phyloP scores from a whole-genome alignment of 371 early-diverging fungal genomes.

The Fennellomyces sp. region DNA sequence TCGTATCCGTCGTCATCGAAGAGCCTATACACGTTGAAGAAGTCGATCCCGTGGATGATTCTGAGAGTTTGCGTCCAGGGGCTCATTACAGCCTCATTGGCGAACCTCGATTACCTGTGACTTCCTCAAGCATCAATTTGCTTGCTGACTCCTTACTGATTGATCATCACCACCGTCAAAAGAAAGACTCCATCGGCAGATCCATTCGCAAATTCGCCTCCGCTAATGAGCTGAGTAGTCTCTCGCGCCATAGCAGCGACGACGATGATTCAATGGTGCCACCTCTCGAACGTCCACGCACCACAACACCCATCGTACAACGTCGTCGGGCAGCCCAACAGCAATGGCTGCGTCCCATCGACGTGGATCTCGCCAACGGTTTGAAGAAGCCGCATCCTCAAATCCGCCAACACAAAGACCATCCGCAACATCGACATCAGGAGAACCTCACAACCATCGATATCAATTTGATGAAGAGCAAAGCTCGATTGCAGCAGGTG shows the following conservation, averaged over 20 bases:
- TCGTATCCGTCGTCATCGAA: slow-evolving; percentile 7
- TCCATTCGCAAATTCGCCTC: slow-evolving; percentile 25
- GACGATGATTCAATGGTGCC: neutral
- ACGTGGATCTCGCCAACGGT: slow-evolving; percentile 28
- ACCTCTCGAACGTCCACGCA: slow-evolving; percentile 14
- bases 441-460: slow-evolving; percentile 10
- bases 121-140: slow-evolving; percentile 13
- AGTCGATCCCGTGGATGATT: slow-evolving; percentile 11
- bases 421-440: neutral
- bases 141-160: too few species aligned
- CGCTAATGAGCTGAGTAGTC: slow-evolving; percentile 14
- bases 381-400: neutral
- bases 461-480: slow-evolving; percentile 10
- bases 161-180: neutral
- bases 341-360: slow-evolving; percentile 19
- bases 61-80: slow-evolving; percentile 9
- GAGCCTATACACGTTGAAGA: slow-evolving; percentile 12
- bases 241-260: slow-evolving; percentile 2
- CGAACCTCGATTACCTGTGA: slow-evolving; percentile 14
- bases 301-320: slow-evolving; percentile 20
- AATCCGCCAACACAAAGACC: neutral
- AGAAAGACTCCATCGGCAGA: neutral
- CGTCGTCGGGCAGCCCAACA: slow-evolving; percentile 10
- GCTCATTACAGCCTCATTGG: slow-evolving; percentile 17
- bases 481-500: slow-evolving; percentile 10